Percentiles rank a stretch among this genome's conserved stretches.
Conservation (phyloP, 2,329 filamentous ascomycete genomes). For the Trichothecium roseum region DNA sequence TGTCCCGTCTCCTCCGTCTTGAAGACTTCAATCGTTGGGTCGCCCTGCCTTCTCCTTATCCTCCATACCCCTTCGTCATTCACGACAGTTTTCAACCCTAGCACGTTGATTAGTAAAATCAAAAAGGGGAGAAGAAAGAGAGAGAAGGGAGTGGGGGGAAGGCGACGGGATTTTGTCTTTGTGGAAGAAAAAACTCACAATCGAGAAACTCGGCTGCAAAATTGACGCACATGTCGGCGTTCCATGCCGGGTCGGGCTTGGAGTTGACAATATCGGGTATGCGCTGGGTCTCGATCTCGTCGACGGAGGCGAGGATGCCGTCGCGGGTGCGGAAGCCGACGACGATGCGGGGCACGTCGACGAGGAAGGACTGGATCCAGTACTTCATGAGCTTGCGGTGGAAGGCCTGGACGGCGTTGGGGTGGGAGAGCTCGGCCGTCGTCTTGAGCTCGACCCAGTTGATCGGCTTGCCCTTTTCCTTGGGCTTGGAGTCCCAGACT, state of each 20-base stretch:
- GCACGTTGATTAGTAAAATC: background rate
- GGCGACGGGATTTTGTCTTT: background rate
- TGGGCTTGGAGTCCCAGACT: conserved; percentile 80
- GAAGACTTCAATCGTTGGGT: conserved; percentile 60
- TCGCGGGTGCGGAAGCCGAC: conserved; percentile 72
- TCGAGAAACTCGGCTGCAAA: conserved; percentile 71
- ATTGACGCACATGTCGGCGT: conserved; percentile 89
- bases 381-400: conserved; percentile 89
- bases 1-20: conserved; percentile 64
- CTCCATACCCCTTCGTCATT: conserved; percentile 71
- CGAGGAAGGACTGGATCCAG: conserved; percentile 92
- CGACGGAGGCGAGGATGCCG: conserved; percentile 60
- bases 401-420: conserved; percentile 63
- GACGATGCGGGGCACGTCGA: conserved; percentile 85
- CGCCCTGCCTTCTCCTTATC: conserved; percentile 56
- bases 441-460: conserved; percentile 97
- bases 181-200: conserved; percentile 42
- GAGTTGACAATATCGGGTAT: conserved; percentile 70
- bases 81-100: conserved; percentile 54
- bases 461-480: conserved; percentile 52
- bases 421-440: conserved; percentile 56
- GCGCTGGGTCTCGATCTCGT: conserved; percentile 69
- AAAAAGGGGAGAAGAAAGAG: conserved; percentile 1
- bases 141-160: too few species aligned
- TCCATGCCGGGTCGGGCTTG: conserved; percentile 61